Conservation (phyloP, 129 eudicot species). For the Chrysanthemum lavandulifolium region DNA sequence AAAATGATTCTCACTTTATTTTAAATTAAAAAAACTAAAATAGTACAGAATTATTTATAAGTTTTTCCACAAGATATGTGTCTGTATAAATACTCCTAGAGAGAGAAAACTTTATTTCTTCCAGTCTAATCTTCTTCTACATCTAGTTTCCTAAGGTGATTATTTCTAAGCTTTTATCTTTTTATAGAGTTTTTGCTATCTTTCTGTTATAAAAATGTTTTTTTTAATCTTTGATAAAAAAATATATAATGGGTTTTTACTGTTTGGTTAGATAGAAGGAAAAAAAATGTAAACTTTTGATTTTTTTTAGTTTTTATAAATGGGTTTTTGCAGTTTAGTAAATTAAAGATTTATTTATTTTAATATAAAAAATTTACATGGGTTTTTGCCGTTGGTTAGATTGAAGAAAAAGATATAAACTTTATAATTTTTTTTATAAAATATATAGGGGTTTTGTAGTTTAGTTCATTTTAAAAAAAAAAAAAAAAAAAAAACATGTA, state of each 20-base stretch:
- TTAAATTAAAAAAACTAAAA: neutral
- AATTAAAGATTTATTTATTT: neutral
- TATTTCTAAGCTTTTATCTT: no score
- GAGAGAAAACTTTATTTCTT: neutral
- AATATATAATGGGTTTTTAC: neutral
- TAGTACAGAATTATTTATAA: no score
- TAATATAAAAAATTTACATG: neutral
- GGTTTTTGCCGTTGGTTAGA: neutral
- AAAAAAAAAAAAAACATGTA: neutral
- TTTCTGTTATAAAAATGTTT: neutral
- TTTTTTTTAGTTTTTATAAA: neutral
- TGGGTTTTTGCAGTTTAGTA: neutral
- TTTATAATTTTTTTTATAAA: neutral
- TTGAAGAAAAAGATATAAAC: neutral
- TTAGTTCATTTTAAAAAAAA: conserved; percentile 25
- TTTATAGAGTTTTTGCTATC: neutral
- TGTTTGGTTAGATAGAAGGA: neutral
- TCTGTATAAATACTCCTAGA: no score
- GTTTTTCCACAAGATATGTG: no score
- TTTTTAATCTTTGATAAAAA: no score
- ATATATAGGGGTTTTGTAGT: conserved; percentile 6
- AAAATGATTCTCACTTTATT: neutral
- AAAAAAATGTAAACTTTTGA: neutral
- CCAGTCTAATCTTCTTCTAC: neutral
- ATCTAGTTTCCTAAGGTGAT: no score